A percentile compares a stretch with the other conserved stretches of the same genome.
These are phyloP conservation scores for Drechslerella coelobrocha DNA, from an alignment of 2,329 filamentous ascomycete genomes.

Conservation along the genomic window DNA sequence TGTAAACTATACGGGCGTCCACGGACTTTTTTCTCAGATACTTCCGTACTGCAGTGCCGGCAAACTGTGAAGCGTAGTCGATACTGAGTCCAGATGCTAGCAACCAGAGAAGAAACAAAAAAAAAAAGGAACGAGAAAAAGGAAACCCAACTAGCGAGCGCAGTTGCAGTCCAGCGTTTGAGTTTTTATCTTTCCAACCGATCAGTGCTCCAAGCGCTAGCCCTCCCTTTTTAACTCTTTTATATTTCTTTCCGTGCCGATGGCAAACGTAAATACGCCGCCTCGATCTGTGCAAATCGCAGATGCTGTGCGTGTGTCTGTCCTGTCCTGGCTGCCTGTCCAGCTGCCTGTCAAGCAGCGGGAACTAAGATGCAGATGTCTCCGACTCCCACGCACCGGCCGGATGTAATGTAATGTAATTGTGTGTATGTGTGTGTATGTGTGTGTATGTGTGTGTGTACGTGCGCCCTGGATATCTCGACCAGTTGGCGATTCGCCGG, in stretches of 20 bases:
- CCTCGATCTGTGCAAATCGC: not conserved
- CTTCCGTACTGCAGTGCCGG: not conserved
- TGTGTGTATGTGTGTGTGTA: not conserved
- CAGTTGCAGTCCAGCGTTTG: conserved; percentile 1
- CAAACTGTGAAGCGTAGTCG: not conserved
- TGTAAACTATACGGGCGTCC: conserved; percentile 7
- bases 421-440: not conserved
- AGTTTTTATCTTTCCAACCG: conserved; percentile 1
- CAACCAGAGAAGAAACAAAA: not conserved
- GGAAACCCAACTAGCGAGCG: not conserved
- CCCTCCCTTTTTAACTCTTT: not conserved
- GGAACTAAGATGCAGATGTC: conserved; percentile 5
- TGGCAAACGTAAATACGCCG: not conserved
- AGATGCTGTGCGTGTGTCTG: not conserved
- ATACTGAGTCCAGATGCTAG: conserved; percentile 1
- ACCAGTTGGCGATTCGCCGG: not conserved
- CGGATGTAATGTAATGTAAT: conserved; percentile 3
- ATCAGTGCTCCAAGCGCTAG: not conserved
- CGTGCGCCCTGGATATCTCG: not conserved
- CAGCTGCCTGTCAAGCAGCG: not conserved
- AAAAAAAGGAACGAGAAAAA: not conserved
- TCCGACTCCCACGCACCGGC: not conserved
- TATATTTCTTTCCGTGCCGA: not conserved
- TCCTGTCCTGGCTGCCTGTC: not conserved
- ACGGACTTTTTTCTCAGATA: conserved; percentile 2